phyloP scores from a whole-genome alignment of 176 grass and related monocot genomes.

The Puya raimondii region DNA sequence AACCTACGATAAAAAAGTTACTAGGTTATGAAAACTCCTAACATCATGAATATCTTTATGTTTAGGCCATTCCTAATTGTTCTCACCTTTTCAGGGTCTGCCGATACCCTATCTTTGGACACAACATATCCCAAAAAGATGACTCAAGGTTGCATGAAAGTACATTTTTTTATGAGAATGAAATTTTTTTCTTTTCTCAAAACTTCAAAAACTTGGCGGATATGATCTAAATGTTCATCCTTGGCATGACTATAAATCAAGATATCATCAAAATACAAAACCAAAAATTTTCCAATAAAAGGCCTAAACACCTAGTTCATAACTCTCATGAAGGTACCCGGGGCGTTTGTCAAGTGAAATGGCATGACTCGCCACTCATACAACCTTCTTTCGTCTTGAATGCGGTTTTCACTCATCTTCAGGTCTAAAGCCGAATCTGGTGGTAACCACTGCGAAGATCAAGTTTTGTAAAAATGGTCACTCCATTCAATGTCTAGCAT shows the following conservation, averaged over 20 bases:
- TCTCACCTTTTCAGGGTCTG: neutral
- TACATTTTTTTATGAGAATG: neutral
- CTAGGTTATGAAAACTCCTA: neutral
- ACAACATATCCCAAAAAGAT: slow-evolving; percentile 1
- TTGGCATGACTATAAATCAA: neutral
- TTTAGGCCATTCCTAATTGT: neutral
- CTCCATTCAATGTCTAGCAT: slow-evolving; percentile 10
- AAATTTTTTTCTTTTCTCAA: neutral
- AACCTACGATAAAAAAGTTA: neutral
- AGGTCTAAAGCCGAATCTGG: neutral
- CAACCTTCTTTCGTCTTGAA: neutral
- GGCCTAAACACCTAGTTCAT: neutral
- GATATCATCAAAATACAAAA: slow-evolving; percentile 17
- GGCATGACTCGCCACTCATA: slow-evolving; percentile 8
- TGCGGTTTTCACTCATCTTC: slow-evolving; percentile 5
- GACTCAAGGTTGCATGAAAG: neutral
- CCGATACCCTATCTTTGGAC: neutral
- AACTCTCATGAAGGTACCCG: neutral
- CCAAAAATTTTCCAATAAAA: slow-evolving; percentile 1
- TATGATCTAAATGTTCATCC: neutral
- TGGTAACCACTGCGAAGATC: slow-evolving; percentile 11
- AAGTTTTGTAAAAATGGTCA: slow-evolving; percentile 7
- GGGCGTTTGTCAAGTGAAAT: slow-evolving; percentile 1
- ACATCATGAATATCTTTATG: neutral
- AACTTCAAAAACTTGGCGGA: neutral